These are phyloP conservation scores for Colletotrichum aenigma DNA, from an alignment of 2,329 filamentous ascomycete species.

Conservation along the genomic window DNA sequence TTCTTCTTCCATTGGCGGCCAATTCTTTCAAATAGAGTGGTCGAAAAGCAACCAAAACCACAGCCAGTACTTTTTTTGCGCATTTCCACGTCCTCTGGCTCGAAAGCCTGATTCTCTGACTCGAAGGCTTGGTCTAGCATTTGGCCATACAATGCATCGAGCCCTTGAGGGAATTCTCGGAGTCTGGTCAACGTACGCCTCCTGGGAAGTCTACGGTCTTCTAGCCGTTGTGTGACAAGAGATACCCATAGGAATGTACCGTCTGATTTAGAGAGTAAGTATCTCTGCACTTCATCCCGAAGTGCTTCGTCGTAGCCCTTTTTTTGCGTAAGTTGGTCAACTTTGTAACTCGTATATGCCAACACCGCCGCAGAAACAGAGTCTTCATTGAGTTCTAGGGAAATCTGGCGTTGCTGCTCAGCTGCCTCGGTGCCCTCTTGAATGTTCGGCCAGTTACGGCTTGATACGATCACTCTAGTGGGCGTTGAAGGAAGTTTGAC, in stretches of 20 bases:
- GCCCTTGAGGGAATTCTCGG: slow-evolving; percentile 32
- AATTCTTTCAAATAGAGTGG: slow-evolving; percentile 39
- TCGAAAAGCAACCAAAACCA: slow-evolving; percentile 32
- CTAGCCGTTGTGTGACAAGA: slow-evolving; percentile 20
- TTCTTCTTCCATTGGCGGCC: background rate
- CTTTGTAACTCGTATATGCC: slow-evolving; percentile 36
- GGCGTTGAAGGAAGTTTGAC: background rate
- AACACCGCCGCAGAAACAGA: slow-evolving; percentile 36
- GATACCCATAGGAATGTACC: slow-evolving; percentile 45
- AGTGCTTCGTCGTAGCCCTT: slow-evolving; percentile 5
- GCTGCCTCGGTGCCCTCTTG: slow-evolving; percentile 30
- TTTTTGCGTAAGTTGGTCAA: slow-evolving; percentile 24
- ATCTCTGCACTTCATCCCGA: background rate
- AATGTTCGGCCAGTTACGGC: slow-evolving; percentile 44
- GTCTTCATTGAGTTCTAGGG: slow-evolving; percentile 39
- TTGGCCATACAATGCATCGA: slow-evolving; percentile 38
- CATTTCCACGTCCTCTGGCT: no score
- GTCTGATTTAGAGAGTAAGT: slow-evolving; percentile 34
- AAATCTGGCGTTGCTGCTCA: slow-evolving; percentile 26
- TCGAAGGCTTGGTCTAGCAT: slow-evolving; percentile 39
- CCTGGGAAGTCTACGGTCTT: background rate
- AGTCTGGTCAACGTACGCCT: background rate
- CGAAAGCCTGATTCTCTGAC: background rate
- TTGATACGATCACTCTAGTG: slow-evolving; percentile 49
- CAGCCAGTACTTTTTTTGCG: slow-evolving; percentile 33